Evolutionary conservation across 805 yeast genomes (phyloP), one percentile per base, ranked within the genome.

Genomic region (Alloascoidea africana): DNA sequence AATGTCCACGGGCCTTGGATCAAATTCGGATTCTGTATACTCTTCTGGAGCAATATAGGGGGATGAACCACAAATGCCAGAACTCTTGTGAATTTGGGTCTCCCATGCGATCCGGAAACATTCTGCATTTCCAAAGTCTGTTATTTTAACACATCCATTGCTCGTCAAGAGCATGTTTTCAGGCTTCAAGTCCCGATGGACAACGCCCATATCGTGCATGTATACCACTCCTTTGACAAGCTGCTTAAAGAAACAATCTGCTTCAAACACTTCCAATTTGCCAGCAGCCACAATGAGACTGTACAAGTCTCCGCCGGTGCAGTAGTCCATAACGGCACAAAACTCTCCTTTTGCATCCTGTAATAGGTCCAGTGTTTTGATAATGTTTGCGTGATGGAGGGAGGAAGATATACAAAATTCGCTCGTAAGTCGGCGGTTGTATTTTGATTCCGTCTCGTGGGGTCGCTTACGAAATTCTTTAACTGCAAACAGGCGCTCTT

Each of bases 31-130:
- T 3, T 59, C 55, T 14, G 52, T 51, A 51, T 71, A 81, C 55
- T 87, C 95, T 51, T 86, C 96, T 0, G 96, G 96, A 0, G 96
- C 83, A 53, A 85, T 84, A 56, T 84, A 87, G 1, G 96, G 91
- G 41, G 76, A 89, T 1, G 93, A 79, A 2, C 96, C 96, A 49
- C 87, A 72, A 3, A 79, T 70, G 13, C 94, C 94, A 16, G 62
- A 56, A 23, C 77, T 68, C 38, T 70, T 63, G 49, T 78, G 86
- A 32, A 74, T 71, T 37, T 76, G 77, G 39, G 63, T 65, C 49
- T 84, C 94, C 94, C 94, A 87, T 3, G 86, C 84, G 39, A 94
- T 86, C 44, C 83, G 73, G 55, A 87, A 82, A 19, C 93, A 94
- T 41, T 82, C 87, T 36, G 94, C 78, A 36, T 89, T 84, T 17